Conservation (phyloP, 495 filamentous ascomycete species). For the Penicillium lividum region DNA sequence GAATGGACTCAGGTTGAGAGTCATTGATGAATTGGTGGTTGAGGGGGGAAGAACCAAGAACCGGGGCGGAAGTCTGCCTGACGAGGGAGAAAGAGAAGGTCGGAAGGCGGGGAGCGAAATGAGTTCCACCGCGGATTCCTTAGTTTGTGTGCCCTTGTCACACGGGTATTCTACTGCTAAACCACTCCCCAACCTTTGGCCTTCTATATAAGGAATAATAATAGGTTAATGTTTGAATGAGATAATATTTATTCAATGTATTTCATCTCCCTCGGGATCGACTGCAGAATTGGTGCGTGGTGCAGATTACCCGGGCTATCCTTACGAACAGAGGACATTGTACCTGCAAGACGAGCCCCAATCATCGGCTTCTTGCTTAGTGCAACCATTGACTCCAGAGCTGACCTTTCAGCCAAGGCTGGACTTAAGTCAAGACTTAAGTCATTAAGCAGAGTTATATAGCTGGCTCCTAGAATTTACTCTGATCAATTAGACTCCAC, state of each 20-base stretch:
- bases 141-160: conserved; percentile 24
- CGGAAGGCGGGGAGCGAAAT: conserved; percentile 35
- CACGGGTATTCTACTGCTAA: not conserved
- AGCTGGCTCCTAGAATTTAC: not conserved
- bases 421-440: not conserved
- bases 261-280: not conserved
- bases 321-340: conserved; percentile 25
- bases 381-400: conserved; percentile 11
- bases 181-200: not conserved
- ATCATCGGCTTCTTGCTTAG: conserved; percentile 16
- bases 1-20: conserved; percentile 20
- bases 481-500: not conserved
- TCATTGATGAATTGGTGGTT: conserved; percentile 28
- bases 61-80: conserved; percentile 15
- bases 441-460: not conserved
- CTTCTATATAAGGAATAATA: not conserved
- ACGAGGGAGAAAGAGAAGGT: conserved; percentile 24
- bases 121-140: conserved; percentile 9
- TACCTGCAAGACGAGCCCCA: conserved; percentile 23
- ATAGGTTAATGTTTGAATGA: not conserved
- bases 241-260: not conserved
- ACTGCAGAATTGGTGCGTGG: not conserved
- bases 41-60: conserved; percentile 9
- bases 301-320: conserved; percentile 8
- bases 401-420: not conserved